These are phyloP conservation scores for Hura crepitans DNA, from an alignment of 441 rosid genomes.

Conservation along the genomic window DNA sequence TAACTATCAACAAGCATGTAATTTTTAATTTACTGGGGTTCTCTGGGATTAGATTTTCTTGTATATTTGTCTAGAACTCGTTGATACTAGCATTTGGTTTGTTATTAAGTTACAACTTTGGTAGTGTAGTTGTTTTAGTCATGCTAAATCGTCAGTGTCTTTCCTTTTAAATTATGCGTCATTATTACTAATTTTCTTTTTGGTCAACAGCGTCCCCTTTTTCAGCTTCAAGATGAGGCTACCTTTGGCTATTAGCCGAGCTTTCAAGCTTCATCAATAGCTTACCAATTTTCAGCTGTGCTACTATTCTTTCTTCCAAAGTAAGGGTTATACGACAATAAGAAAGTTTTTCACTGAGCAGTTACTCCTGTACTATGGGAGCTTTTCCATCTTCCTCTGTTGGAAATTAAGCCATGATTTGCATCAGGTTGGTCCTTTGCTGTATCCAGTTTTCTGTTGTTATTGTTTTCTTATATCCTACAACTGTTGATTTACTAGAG, in stretches of 20 bases:
- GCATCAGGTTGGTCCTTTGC: slow-evolving; percentile 70
- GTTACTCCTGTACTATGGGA: slow-evolving; percentile 48
- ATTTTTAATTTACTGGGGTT: background rate
- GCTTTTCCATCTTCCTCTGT: slow-evolving; percentile 58
- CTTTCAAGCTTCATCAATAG: slow-evolving; percentile 55
- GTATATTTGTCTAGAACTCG: too few relatives aligned
- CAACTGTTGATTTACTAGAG: too few relatives aligned
- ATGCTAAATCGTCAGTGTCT: background rate
- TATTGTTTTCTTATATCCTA: background rate
- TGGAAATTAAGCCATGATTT: slow-evolving; percentile 81
- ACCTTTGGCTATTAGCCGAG: slow-evolving; percentile 48
- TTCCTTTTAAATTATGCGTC: background rate
- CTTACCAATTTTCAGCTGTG: slow-evolving; percentile 43
- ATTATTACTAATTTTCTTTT: slow-evolving; percentile 16
- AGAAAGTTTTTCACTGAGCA: slow-evolving; percentile 47
- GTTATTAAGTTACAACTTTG: background rate
- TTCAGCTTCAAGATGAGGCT: slow-evolving; percentile 85
- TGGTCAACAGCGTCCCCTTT: slow-evolving; percentile 58
- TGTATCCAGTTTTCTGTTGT: background rate
- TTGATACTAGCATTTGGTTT: background rate
- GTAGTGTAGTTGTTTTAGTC: background rate
- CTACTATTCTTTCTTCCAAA: slow-evolving; percentile 40
- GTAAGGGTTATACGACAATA: slow-evolving; percentile 34
- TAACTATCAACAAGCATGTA: background rate
- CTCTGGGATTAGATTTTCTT: too few relatives aligned